These are phyloP conservation scores for Fusarium sp. DNA, from an alignment of 2,329 filamentous ascomycete genomes.

Conservation along the genomic window DNA sequence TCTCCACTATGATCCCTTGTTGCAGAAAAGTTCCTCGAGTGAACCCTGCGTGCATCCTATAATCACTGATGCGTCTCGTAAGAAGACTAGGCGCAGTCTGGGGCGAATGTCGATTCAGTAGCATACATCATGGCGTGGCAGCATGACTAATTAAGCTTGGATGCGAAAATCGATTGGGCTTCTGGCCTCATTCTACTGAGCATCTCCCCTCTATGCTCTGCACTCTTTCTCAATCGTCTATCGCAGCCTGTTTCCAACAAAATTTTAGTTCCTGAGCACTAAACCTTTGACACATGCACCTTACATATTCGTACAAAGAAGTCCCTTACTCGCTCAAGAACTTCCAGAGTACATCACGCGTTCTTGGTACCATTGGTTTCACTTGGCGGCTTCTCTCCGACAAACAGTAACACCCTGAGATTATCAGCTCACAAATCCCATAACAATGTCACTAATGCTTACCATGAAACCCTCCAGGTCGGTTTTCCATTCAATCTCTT, in stretches of 20 bases:
- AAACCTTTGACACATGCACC: background rate
- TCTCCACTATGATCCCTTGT: background rate
- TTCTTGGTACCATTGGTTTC: background rate
- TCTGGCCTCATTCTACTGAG: background rate
- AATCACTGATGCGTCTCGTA: background rate
- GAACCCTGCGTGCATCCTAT: background rate
- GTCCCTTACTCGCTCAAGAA: background rate
- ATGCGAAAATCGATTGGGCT: background rate
- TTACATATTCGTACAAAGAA: background rate
- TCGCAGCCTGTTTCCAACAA: background rate
- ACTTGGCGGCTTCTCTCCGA: constrained; percentile 14
- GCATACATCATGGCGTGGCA: background rate
- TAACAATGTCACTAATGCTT: constrained; percentile 37
- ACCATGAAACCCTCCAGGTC: constrained; percentile 69
- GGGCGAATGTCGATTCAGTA: background rate
- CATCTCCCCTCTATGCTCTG: background rate
- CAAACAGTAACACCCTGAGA: constrained; percentile 33
- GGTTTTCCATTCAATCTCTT: constrained; percentile 66
- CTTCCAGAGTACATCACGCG: background rate
- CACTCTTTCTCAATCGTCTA: background rate
- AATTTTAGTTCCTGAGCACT: background rate
- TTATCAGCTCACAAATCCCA: background rate
- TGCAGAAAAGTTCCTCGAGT: background rate
- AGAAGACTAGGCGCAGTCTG: background rate
- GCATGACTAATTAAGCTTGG: background rate